A percentile compares a stretch with the other conserved stretches of the same genome.
phyloP scores from a whole-genome alignment of 192 early-diverging fungal genomes.

The Endogone sp. region DNA sequence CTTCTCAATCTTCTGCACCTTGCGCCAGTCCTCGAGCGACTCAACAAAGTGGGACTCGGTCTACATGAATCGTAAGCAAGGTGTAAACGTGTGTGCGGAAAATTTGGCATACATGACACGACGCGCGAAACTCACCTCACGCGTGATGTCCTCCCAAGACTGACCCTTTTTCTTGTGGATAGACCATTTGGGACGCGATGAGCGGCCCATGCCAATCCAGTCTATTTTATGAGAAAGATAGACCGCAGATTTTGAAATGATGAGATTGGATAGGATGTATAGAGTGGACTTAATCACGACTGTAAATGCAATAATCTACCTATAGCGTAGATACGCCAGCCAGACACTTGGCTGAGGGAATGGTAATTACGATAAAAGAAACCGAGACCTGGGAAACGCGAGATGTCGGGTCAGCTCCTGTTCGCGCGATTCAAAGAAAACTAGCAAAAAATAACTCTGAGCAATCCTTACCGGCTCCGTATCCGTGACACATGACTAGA shows the following conservation, averaged over 20 bases:
- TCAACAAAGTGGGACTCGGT: constrained; percentile 88
- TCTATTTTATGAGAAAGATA: no score
- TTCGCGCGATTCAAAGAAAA: not conserved
- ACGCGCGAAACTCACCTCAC: constrained; percentile 40
- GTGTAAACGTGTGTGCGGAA: no score
- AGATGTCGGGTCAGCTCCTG: no score
- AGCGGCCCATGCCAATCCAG: constrained; percentile 96
- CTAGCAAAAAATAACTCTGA: not conserved
- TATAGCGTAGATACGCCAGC: constrained; percentile 59
- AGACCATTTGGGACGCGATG: constrained; percentile 65
- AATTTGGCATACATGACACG: not conserved
- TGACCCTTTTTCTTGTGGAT: constrained; percentile 19
- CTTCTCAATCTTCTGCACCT: constrained; percentile 70
- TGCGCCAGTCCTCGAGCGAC: constrained; percentile 85
- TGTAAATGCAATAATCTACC: constrained; percentile 3
- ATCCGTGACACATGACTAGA: constrained; percentile 76
- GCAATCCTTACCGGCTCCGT: constrained; percentile 68
- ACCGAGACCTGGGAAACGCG: no score
- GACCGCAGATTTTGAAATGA: no score
- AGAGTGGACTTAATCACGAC: constrained; percentile 1
- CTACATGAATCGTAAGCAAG: constrained; percentile 23
- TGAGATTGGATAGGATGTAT: no score
- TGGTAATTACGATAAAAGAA: constrained; percentile 67
- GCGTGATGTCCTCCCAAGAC: constrained; percentile 45
- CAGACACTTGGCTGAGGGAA: constrained; percentile 44